Percentiles rank a stretch among this genome's conserved stretches.
These are phyloP conservation scores for Raphanus raphanistrum DNA, from an alignment of 345 rosid species.

Conservation along the genomic window DNA sequence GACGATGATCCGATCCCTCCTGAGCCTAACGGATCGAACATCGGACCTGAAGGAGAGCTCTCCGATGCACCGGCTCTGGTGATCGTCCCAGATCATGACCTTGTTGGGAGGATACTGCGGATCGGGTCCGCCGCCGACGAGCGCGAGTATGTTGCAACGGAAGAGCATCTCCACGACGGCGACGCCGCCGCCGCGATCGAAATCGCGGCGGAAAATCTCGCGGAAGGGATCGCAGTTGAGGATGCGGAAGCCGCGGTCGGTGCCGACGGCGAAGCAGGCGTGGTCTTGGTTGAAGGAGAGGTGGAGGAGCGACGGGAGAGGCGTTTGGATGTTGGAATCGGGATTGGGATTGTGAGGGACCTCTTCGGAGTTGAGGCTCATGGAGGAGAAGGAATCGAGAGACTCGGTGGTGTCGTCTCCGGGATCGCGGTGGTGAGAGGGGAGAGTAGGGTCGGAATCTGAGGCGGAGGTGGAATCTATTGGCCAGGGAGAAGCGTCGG, in stretches of 20 bases:
- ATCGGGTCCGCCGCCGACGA: neutral
- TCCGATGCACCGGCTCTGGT: neutral
- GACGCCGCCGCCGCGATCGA: neutral
- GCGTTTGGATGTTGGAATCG: neutral
- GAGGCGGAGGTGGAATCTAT: neutral
- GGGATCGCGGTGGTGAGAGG: neutral
- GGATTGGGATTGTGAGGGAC: neutral
- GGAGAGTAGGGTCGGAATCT: neutral
- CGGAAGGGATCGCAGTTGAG: neutral
- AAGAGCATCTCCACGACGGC: neutral
- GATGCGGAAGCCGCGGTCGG: neutral
- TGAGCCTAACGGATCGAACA: neutral
- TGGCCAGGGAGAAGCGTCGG: neutral
- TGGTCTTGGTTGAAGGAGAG: neutral
- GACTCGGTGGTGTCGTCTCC: neutral
- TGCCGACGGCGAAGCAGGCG: neutral
- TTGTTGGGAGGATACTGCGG: neutral
- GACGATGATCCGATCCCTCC: neutral
- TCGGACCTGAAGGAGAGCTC: slow-evolving; percentile 3
- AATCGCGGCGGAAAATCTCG: neutral
- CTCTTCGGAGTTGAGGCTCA: neutral
- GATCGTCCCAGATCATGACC: neutral
- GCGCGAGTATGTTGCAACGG: neutral
- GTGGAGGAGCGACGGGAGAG: neutral
- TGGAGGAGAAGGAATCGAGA: neutral